These are phyloP conservation scores for Pythium aquatile DNA, from an alignment of 352 stramenopile species.

Conservation along the genomic window DNA sequence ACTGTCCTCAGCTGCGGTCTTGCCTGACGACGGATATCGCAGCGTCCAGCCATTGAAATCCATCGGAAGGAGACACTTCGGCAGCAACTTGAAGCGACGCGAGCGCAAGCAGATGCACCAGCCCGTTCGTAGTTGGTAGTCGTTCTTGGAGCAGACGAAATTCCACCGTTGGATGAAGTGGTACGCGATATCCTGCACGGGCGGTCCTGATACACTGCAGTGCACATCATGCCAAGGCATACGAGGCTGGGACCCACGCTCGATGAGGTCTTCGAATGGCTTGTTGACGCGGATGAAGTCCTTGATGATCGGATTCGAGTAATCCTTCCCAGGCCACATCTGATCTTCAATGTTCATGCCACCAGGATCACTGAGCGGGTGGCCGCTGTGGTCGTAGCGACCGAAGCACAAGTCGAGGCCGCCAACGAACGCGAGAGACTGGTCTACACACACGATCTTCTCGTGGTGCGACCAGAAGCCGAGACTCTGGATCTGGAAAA, in stretches of 20 bases:
- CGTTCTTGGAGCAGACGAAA: slow-evolving; percentile 86
- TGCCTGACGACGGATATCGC: slow-evolving; percentile 64
- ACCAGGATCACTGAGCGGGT: slow-evolving; percentile 69
- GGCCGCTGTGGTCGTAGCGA: slow-evolving; percentile 79
- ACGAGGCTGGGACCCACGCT: slow-evolving; percentile 68
- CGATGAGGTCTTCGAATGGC: slow-evolving; percentile 82
- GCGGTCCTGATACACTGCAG: slow-evolving; percentile 75
- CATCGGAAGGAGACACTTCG: slow-evolving; percentile 85
- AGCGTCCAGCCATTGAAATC: slow-evolving; percentile 83
- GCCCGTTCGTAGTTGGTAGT: slow-evolving; percentile 81
- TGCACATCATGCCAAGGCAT: slow-evolving; percentile 91
- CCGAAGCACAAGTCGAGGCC: slow-evolving; percentile 89
- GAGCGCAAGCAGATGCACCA: slow-evolving; percentile 88
- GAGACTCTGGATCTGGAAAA: slow-evolving; percentile 88
- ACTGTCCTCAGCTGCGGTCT: slow-evolving; percentile 32
- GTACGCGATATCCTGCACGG: slow-evolving; percentile 82
- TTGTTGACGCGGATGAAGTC: slow-evolving; percentile 87
- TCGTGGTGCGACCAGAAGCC: slow-evolving; percentile 94
- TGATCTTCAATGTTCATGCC: slow-evolving; percentile 49
- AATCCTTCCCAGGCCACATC: slow-evolving; percentile 82
- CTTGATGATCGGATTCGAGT: slow-evolving; percentile 90
- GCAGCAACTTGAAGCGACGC: slow-evolving; percentile 79
- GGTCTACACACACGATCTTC: slow-evolving; percentile 91
- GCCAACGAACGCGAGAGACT: slow-evolving; percentile 77
- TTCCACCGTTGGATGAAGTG: slow-evolving; percentile 94